A percentile compares a stretch with the other conserved stretches of the same genome.
Conservation (phyloP, 805 yeast species). For the Ogataea pini region DNA sequence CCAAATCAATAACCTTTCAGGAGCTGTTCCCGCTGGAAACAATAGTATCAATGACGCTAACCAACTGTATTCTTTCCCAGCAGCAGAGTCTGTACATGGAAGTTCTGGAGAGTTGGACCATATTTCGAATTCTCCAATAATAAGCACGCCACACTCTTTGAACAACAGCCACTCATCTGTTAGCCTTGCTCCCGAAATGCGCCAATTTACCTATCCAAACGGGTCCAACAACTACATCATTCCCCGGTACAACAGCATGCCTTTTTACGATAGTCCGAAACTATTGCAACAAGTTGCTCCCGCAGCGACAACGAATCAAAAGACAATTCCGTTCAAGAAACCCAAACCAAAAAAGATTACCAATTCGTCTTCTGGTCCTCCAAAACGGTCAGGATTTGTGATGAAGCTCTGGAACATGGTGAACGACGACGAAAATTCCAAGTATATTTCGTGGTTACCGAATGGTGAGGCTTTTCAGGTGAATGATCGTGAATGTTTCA, state of each 20-base stretch:
- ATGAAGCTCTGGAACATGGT: conserved; percentile 95
- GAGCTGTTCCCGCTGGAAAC: conserved; percentile 9
- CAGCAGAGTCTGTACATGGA: conserved; percentile 13
- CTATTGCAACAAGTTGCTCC: conserved; percentile 1
- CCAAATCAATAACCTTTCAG: conserved; percentile 11
- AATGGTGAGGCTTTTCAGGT: conserved; percentile 89
- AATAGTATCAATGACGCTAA: not conserved
- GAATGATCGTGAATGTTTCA: conserved; percentile 78
- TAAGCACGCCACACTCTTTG: conserved; percentile 15
- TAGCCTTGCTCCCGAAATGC: conserved; percentile 3
- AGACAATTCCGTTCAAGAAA: conserved; percentile 24
- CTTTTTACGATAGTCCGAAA: conserved; percentile 18
- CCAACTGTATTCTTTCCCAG: conserved; percentile 13
- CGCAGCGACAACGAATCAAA: not conserved
- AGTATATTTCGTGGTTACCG: conserved; percentile 78
- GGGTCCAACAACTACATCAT: conserved; percentile 14
- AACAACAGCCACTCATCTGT: conserved; percentile 10
- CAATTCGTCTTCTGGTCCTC: conserved; percentile 23
- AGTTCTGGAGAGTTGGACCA: conserved; percentile 9
- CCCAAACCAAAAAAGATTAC: conserved; percentile 28
- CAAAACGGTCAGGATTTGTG: conserved; percentile 87
- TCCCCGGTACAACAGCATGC: conserved; percentile 18
- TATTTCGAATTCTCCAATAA: conserved; percentile 13
- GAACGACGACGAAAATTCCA: conserved; percentile 69
- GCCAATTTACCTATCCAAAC: conserved; percentile 8